phyloP scores from a whole-genome alignment of 208 protist species.

The Hexamita inflata region DNA sequence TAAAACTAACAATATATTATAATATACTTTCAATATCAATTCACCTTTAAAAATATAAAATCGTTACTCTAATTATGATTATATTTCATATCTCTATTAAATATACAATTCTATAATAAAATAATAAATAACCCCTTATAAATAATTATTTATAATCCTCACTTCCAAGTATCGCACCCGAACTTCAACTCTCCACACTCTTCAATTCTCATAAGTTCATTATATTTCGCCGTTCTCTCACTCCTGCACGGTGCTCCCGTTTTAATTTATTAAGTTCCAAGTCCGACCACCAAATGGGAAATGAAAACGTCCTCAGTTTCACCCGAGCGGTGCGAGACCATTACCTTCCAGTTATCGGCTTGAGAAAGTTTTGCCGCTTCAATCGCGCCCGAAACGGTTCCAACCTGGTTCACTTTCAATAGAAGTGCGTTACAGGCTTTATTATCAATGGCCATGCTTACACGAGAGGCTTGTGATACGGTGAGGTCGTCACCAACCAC shows the following conservation, averaged over 20 bases:
- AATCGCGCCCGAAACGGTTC: constrained; percentile 83
- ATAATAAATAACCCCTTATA: too few relatives aligned
- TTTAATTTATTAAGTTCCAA: constrained; percentile 85
- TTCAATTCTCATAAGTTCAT: constrained; percentile 94
- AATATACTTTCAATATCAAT: too few relatives aligned
- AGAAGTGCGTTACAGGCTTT: constrained; percentile 85
- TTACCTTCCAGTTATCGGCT: constrained; percentile 61
- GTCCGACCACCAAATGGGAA: constrained; percentile 85
- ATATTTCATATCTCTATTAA: too few relatives aligned
- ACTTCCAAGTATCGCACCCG: constrained; percentile 31
- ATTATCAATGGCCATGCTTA: constrained; percentile 66
- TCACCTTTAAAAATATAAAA: too few relatives aligned
- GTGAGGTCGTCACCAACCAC: constrained; percentile 94
- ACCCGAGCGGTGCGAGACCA: constrained; percentile 83
- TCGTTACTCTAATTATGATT: too few relatives aligned
- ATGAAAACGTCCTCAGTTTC: constrained; percentile 96
- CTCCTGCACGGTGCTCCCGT: constrained; percentile 88
- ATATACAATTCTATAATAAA: too few relatives aligned
- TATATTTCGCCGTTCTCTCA: constrained; percentile 93
- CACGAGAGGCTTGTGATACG: constrained; percentile 83
- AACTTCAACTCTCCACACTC: constrained; percentile 55
- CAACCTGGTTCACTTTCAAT: constrained; percentile 98
- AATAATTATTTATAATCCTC: too few relatives aligned
- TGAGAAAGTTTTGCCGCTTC: constrained; percentile 68
- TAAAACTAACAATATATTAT: too few relatives aligned